Conservation (phyloP, 768 basidiomycete genomes). For the Paxillus rubicundulus region DNA sequence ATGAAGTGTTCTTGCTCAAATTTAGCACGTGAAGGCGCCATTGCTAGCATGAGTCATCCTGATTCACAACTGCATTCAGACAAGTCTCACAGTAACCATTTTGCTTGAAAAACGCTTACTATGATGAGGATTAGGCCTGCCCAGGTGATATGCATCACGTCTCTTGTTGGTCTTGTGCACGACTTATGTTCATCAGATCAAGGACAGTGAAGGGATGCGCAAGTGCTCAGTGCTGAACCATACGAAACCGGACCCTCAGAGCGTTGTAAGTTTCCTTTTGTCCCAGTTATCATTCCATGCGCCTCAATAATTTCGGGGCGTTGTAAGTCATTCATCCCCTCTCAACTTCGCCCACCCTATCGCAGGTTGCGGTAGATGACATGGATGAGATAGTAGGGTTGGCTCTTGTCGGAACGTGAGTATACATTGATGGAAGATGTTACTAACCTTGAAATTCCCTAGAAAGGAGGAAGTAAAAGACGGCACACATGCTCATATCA, state of each 20-base stretch:
- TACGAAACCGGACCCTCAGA: background rate
- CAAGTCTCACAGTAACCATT: too few species aligned
- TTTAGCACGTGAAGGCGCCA: too few species aligned
- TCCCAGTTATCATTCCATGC: too few species aligned
- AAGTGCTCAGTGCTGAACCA: background rate
- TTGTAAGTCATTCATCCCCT: background rate
- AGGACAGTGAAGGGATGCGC: slow-evolving; percentile 4
- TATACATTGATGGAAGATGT: background rate
- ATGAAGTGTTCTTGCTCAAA: too few species aligned
- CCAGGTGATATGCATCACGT: background rate
- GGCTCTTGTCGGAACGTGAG: slow-evolving; percentile 12
- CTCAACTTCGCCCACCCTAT: slow-evolving; percentile 1
- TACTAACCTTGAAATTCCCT: background rate
- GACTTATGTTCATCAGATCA: background rate
- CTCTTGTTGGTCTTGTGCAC: background rate
- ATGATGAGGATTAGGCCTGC: slow-evolving; percentile 1
- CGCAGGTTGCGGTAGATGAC: slow-evolving; percentile 3
- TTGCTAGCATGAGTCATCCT: too few species aligned
- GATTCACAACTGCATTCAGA: too few species aligned
- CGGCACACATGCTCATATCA: slow-evolving; percentile 6
- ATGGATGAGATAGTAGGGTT: slow-evolving; percentile 2
- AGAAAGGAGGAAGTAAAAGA: slow-evolving; percentile 9
- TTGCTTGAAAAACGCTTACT: background rate
- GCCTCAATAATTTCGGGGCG: background rate
- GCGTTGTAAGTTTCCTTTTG: background rate